Percentiles rank a stretch among this genome's conserved stretches.
Evolutionary conservation across 371 early-diverging fungal species (phyloP).

Genomic region (Mucor indicus): DNA sequence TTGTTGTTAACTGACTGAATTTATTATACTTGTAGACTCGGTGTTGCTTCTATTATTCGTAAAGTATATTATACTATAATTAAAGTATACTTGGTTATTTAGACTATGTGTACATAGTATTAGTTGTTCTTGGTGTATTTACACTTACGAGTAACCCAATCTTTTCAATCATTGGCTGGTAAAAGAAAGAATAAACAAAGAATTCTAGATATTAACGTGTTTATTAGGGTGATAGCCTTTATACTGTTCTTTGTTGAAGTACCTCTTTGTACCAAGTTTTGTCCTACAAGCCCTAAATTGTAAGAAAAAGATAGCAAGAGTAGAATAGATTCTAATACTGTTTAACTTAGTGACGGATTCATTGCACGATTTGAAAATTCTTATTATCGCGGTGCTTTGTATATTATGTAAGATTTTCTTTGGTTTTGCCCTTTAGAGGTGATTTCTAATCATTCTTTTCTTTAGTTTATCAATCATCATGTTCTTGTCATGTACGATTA

Average conservation of each 20-base stretch:
- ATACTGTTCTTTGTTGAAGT: conserved; percentile 47
- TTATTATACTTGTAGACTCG: conserved; percentile 22
- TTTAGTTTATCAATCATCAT: conserved; percentile 37
- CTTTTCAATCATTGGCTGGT: conserved; percentile 48
- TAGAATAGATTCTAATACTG: neutral
- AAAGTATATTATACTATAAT: conserved; percentile 9
- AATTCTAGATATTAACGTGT: neutral
- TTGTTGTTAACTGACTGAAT: neutral
- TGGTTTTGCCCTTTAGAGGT: neutral
- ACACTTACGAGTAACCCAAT: conserved; percentile 24
- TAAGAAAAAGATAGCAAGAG: conserved; percentile 12
- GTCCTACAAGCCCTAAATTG: conserved; percentile 49
- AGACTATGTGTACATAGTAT: too few species aligned
- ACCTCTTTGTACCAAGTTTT: conserved; percentile 42
- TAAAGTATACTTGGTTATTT: neutral
- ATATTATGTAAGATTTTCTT: conserved; percentile 29
- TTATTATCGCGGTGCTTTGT: conserved; percentile 32
- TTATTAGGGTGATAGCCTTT: conserved; percentile 39
- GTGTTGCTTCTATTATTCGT: conserved; percentile 39
- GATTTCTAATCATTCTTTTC: neutral
- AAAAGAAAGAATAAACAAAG: neutral
- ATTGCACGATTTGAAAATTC: conserved; percentile 38
- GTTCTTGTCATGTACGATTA: conserved; percentile 36
- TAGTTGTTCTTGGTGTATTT: conserved; percentile 36
- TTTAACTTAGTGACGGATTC: conserved; percentile 31